Evolutionary conservation across 495 filamentous ascomycete species (phyloP).

Genomic region (Rhizodiscina lignyota): DNA sequence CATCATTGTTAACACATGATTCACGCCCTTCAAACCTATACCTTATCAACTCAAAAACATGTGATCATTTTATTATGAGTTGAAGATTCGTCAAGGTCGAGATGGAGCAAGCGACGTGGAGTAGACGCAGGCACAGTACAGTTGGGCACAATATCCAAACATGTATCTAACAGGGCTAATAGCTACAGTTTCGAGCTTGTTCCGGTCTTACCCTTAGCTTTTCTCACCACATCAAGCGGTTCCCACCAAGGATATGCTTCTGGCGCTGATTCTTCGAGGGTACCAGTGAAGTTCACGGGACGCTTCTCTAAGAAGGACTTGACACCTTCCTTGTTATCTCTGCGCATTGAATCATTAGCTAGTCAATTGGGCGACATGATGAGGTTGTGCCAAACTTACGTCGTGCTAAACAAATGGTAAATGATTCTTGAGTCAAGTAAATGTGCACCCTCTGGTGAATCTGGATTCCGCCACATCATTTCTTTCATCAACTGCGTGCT

Average conservation of each 20-base stretch:
- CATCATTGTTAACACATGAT: too few species aligned
- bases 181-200: too few species aligned
- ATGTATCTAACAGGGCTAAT: too few species aligned
- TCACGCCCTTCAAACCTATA: too few species aligned
- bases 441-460: constrained; percentile 38
- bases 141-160: too few species aligned
- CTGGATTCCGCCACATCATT: constrained; percentile 40
- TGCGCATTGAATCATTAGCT: constrained; percentile 2
- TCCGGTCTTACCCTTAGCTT: constrained; percentile 14
- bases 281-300: constrained; percentile 33
- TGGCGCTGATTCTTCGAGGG: constrained; percentile 28
- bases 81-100: too few species aligned
- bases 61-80: too few species aligned
- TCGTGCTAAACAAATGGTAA: constrained; percentile 31
- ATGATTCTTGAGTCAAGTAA: constrained; percentile 40
- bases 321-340: constrained; percentile 25
- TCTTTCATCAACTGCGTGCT: constrained; percentile 38
- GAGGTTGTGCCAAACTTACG: constrained; percentile 12
- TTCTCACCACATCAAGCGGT: constrained; percentile 14
- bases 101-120: too few species aligned
- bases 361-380: background rate
- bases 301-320: constrained; percentile 24
- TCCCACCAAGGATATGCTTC: constrained; percentile 33
- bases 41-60: too few species aligned
- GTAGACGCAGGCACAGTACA: too few species aligned